Conservation (phyloP, 169 alveolate genomes). For the Cryptosporidium felis region DNA sequence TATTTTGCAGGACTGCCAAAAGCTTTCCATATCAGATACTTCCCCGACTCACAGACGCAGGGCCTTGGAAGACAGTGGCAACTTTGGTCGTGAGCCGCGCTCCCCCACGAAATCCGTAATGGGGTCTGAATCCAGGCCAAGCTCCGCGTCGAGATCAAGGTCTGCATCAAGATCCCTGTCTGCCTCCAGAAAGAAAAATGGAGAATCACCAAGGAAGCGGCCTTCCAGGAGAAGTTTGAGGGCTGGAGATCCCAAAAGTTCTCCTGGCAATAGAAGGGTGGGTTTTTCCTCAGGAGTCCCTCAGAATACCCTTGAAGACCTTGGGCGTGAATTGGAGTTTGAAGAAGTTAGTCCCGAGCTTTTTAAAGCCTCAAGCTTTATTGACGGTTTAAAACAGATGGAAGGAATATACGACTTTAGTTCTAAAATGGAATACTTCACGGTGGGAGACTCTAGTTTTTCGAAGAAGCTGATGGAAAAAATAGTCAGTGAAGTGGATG, state of each 20-base stretch:
- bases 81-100: background rate
- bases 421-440: conserved; percentile 28
- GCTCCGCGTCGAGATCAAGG: background rate
- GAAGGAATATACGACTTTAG: background rate
- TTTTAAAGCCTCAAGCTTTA: background rate
- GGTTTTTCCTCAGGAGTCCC: background rate
- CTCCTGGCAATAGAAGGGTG: background rate
- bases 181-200: background rate
- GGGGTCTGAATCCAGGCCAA: background rate
- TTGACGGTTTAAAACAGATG: background rate
- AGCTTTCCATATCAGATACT: conserved; percentile 1
- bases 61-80: background rate
- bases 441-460: background rate
- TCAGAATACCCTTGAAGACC: background rate
- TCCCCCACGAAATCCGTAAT: background rate
- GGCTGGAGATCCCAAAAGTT: background rate
- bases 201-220: background rate
- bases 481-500: background rate
- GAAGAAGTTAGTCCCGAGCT: too few species aligned
- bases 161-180: background rate
- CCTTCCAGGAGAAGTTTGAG: background rate
- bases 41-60: background rate
- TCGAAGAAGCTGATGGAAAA: background rate
- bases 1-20: conserved; percentile 40
- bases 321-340: background rate